Evolutionary conservation across 2,329 filamentous ascomycete species (phyloP).

Genomic region (Colletotrichum scovillei): DNA sequence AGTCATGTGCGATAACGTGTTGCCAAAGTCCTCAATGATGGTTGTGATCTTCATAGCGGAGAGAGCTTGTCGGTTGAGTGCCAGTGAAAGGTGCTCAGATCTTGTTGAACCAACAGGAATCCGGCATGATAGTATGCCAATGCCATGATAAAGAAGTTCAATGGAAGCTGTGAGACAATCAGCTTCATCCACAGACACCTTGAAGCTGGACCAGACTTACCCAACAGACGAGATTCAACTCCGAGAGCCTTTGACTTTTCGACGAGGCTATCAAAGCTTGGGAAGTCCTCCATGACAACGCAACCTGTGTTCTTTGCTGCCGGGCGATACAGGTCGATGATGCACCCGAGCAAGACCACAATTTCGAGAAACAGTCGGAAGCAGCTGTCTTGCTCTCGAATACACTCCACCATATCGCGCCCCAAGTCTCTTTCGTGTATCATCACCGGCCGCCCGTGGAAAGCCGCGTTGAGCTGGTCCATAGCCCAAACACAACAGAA

Average conservation of each 20-base stretch:
- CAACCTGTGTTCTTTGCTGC: constrained; percentile 23
- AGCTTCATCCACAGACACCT: background rate
- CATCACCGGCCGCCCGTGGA: constrained; percentile 39
- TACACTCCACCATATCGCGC: constrained; percentile 37
- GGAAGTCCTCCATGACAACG: constrained; percentile 23
- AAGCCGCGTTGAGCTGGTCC: constrained; percentile 40
- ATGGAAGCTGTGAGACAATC: constrained; percentile 31
- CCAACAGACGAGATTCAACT: constrained; percentile 36
- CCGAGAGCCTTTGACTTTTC: constrained; percentile 31
- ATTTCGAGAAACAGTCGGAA: constrained; percentile 40
- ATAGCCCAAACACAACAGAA: constrained; percentile 41
- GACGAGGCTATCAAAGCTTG: constrained; percentile 22
- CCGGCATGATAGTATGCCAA: constrained; percentile 38
- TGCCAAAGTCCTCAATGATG: constrained; percentile 37
- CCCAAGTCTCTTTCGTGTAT: constrained; percentile 40
- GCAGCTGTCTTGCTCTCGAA: constrained; percentile 37
- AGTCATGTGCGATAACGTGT: constrained; percentile 39
- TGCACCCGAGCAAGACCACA: constrained; percentile 37
- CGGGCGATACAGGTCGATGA: constrained; percentile 40
- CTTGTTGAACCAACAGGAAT: constrained; percentile 24
- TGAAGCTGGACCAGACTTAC: constrained; percentile 14
- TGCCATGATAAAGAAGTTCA: constrained; percentile 39
- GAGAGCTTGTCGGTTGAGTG: constrained; percentile 35
- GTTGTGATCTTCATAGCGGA: constrained; percentile 38
- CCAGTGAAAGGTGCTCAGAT: constrained; percentile 30